Conservation (phyloP, 2,329 filamentous ascomycete genomes). For the Diaporthe capsici region DNA sequence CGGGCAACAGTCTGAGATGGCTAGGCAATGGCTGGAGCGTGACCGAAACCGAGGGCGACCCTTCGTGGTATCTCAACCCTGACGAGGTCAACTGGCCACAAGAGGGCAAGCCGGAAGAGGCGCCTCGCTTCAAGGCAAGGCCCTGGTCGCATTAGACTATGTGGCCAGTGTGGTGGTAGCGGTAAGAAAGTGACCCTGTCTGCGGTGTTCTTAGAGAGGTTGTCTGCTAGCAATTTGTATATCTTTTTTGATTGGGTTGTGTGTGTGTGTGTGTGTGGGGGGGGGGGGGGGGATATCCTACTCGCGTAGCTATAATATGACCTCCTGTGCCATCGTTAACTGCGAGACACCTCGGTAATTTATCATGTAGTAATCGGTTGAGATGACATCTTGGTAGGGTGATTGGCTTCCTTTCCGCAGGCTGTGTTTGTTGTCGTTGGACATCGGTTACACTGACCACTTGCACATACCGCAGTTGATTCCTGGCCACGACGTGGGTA, state of each 20-base stretch:
- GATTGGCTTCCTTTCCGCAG: neutral
- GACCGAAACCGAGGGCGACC: constrained; percentile 54
- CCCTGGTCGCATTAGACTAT: constrained; percentile 54
- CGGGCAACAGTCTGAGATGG: constrained; percentile 55
- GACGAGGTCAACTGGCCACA: constrained; percentile 54
- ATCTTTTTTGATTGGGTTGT: neutral
- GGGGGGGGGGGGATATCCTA: no score
- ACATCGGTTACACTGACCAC: neutral
- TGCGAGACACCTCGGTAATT: neutral
- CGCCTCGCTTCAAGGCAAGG: constrained; percentile 50
- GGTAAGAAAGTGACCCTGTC: neutral
- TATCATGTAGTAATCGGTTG: neutral
- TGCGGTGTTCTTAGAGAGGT: neutral
- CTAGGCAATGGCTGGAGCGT: constrained; percentile 59
- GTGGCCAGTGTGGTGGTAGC: neutral
- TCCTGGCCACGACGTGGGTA: neutral
- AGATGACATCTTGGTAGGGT: neutral
- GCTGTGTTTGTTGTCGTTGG: neutral
- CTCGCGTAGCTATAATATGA: no score
- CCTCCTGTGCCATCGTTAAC: neutral
- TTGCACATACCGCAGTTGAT: neutral
- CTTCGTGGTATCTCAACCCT: constrained; percentile 57
- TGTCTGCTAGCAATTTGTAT: neutral
- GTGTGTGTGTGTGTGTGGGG: no score
- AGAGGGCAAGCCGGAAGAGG: constrained; percentile 54